Base-by-base conservation (phyloP, 192 early-diverging fungal genomes). In the Diversispora epigaea region DNA sequence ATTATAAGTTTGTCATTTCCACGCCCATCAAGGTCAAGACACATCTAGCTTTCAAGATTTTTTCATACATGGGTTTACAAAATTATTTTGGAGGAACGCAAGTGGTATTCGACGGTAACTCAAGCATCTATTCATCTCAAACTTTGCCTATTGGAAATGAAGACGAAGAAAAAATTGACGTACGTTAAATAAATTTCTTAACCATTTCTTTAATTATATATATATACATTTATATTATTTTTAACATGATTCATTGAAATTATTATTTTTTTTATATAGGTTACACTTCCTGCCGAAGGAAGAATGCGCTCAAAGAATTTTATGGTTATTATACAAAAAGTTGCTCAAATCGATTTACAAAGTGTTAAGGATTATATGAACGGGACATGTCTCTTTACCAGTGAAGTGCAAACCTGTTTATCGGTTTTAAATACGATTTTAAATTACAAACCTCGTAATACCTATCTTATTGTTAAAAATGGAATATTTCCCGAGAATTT, bases 1-100 rank as follows among this genome's bases (percentile, higher is more conserved):
- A 71, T 71, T 71, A 71, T n/a, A 56, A 25, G 11, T 71, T 71
- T 71, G n/a, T 71, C 39, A 22, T 52, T 19, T 40, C 39, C 2
- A 50, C 68, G 21, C 6, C 46, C 9, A 32, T 32, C n/a, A 17
- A 54, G 4, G 68, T 56, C 8, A 71, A n/a, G 4, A 17, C 47
- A 17, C 50, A 32, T 43, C 21, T 56, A 14, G 17, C 50, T 15
- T 41, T 55, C n/a, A 71, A 47, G 21, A 54, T 71, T 41, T 71
- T 71, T 43, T 71, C 68, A 4, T 32, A 39, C 22, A 56, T 71
- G 47, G 52, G 22, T n/a, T 12, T 40, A 19, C 47, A 71, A 10
- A 40, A 40, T 11, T 6, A n/a, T 56, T 71, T 71, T 71, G 52
- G 68, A 25, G 52, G 56, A 8, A n/a, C 32, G 3, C n/a, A 22